These are phyloP conservation scores for Vigna trinervia DNA, from an alignment of 306 rosid genomes.

Conservation along the genomic window DNA sequence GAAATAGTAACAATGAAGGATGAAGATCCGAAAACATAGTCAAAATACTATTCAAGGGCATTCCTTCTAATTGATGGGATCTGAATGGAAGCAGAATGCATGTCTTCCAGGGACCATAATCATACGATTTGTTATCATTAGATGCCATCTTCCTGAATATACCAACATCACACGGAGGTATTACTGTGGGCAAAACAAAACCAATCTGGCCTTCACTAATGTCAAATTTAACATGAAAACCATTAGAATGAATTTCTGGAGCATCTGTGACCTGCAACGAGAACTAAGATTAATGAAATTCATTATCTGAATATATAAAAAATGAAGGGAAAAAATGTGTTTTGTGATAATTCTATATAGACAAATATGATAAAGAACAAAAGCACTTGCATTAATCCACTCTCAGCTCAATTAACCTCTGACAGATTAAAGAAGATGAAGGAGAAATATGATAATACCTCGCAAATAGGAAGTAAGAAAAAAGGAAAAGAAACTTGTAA, in stretches of 20 bases:
- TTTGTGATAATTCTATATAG: neutral
- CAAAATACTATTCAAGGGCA: constrained; percentile 62
- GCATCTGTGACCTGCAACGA: constrained; percentile 86
- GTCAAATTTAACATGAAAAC: constrained; percentile 96
- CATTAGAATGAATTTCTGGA: constrained; percentile 98
- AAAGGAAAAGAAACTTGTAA: neutral
- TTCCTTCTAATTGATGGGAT: constrained; percentile 65
- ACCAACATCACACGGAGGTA: constrained; percentile 74
- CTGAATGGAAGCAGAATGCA: constrained; percentile 93
- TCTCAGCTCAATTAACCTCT: constrained; percentile 2
- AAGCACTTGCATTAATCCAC: neutral
- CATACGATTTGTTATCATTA: constrained; percentile 53
- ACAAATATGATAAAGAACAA: neutral
- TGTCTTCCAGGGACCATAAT: constrained; percentile 73
- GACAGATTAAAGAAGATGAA: neutral
- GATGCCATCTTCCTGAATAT: constrained; percentile 66
- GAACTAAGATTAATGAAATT: constrained; percentile 36
- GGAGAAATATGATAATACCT: neutral
- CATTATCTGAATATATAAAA: constrained; percentile 10
- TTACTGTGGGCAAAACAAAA: constrained; percentile 85
- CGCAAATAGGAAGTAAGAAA: neutral
- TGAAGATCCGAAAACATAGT: constrained; percentile 92
- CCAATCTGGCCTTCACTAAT: constrained; percentile 95
- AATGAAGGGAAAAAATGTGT: neutral
- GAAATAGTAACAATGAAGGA: constrained; percentile 91